Evolutionary conservation across 441 rosid species (phyloP).

Genomic region (Arabidopsis hybrid): DNA sequence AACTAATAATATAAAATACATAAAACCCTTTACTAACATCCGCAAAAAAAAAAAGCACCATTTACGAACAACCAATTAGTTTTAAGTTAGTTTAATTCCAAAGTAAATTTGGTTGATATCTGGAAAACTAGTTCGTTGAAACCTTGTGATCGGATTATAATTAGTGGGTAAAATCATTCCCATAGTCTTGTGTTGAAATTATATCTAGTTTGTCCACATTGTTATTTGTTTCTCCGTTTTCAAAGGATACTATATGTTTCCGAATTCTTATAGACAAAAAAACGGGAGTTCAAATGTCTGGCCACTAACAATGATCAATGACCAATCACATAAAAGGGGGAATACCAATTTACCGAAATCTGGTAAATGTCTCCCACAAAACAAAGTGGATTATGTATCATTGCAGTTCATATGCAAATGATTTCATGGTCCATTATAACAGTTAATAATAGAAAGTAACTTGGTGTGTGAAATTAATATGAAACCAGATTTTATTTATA

Average conservation of each 20-base stretch:
- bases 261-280: not conserved
- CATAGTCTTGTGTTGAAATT: slow-evolving; percentile 19
- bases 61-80: not conserved
- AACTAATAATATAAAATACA: not conserved
- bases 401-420: slow-evolving; percentile 46
- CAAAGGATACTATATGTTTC: not conserved
- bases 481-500: slow-evolving; percentile 24
- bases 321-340: slow-evolving; percentile 21
- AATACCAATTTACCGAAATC: slow-evolving; percentile 21
- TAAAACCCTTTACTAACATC: not conserved
- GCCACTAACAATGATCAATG: slow-evolving; percentile 18
- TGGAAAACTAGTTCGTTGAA: slow-evolving; percentile 12
- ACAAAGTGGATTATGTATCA: slow-evolving; percentile 42
- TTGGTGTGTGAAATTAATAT: slow-evolving; percentile 3
- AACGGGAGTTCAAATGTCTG: not conserved
- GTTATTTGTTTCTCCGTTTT: slow-evolving; percentile 7
- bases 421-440: slow-evolving; percentile 39
- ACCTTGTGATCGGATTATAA: slow-evolving; percentile 15
- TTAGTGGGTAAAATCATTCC: slow-evolving; percentile 15
- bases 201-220: slow-evolving; percentile 24
- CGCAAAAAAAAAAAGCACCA: no score
- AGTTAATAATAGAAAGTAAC: slow-evolving; percentile 19
- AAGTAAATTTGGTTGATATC: not conserved
- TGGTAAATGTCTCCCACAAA: slow-evolving; percentile 47
- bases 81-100: not conserved